A percentile compares a stretch with the other conserved stretches of the same genome.
phyloP scores from a whole-genome alignment of 352 stramenopile species.

The Globisporangium parvum region DNA sequence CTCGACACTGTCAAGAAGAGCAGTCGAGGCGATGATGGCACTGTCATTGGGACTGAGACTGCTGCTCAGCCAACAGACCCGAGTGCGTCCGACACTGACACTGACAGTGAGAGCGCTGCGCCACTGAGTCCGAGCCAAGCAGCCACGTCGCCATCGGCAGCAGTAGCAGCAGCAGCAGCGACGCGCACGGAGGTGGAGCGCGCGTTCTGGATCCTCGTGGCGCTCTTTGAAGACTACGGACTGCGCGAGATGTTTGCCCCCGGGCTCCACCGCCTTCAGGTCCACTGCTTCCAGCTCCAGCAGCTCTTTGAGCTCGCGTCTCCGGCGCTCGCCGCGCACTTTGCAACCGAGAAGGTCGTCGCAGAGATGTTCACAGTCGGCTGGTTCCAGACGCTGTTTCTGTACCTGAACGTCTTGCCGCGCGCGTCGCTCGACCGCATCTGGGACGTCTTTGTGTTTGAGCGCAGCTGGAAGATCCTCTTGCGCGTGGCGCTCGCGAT shows the following conservation, averaged over 20 bases:
- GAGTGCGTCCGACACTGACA: constrained; percentile 5
- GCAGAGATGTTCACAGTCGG: constrained; percentile 86
- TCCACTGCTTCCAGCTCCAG: constrained; percentile 81
- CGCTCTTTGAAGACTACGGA: constrained; percentile 76
- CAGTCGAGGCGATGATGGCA: constrained; percentile 29
- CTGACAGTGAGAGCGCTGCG: constrained; percentile 7
- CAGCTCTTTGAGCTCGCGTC: constrained; percentile 52
- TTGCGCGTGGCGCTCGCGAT: constrained; percentile 63
- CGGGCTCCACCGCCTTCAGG: constrained; percentile 57
- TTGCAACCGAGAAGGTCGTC: constrained; percentile 70
- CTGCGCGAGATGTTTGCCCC: constrained; percentile 77
- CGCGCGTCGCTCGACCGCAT: constrained; percentile 62
- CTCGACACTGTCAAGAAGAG: constrained; percentile 79
- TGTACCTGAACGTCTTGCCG: constrained; percentile 82
- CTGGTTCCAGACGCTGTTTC: constrained; percentile 86
- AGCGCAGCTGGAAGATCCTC: constrained; percentile 86
- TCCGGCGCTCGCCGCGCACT: constrained; percentile 58
- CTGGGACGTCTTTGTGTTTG: constrained; percentile 84
- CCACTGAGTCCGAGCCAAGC: constrained; percentile 17
- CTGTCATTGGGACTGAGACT: constrained; percentile 1
- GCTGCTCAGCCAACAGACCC: constrained; percentile 1
- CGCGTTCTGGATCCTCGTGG: constrained; percentile 77
- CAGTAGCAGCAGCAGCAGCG: constrained; percentile 21
- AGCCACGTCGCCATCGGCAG: constrained; percentile 1
- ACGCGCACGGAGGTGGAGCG: constrained; percentile 54